Percentiles rank a stretch among this genome's conserved stretches.
phyloP scores from a whole-genome alignment of 257 asterid genomes.

The Capsicum chinense region DNA sequence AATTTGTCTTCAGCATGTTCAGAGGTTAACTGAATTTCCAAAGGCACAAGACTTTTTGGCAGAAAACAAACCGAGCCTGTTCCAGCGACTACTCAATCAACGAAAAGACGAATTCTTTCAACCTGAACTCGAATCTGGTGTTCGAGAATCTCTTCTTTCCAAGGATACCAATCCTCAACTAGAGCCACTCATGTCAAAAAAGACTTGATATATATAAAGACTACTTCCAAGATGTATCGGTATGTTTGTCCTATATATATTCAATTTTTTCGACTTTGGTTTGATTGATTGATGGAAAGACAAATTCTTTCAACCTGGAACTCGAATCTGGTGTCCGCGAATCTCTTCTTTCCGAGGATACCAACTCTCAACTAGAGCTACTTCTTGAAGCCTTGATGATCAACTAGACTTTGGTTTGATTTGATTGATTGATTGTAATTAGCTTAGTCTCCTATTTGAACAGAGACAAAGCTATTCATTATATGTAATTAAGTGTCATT shows the following conservation, averaged over 20 bases:
- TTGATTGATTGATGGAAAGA: conserved; percentile 40
- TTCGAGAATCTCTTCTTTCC: conserved; percentile 31
- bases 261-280: neutral
- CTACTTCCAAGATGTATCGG: conserved; percentile 20
- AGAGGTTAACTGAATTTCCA: conserved; percentile 51
- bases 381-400: conserved; percentile 57
- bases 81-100: conserved; percentile 53
- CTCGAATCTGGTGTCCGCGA: conserved; percentile 66
- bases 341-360: conserved; percentile 34
- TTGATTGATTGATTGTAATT: conserved; percentile 13
- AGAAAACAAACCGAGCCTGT: conserved; percentile 53
- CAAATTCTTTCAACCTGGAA: conserved; percentile 50
- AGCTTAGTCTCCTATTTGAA: neutral
- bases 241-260: neutral
- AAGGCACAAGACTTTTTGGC: conserved; percentile 41
- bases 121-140: conserved; percentile 71
- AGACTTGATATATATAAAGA: conserved; percentile 40
- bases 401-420: too few relatives aligned
- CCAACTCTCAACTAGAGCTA: conserved; percentile 61
- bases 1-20: conserved; percentile 80
- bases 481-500: neutral
- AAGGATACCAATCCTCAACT: conserved; percentile 48
- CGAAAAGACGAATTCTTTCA: conserved; percentile 55
- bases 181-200: conserved; percentile 69
- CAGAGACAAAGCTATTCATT: neutral